Evolutionary conservation across 2,329 filamentous ascomycete genomes (phyloP).

Genomic region (Penicillium crustosum): DNA sequence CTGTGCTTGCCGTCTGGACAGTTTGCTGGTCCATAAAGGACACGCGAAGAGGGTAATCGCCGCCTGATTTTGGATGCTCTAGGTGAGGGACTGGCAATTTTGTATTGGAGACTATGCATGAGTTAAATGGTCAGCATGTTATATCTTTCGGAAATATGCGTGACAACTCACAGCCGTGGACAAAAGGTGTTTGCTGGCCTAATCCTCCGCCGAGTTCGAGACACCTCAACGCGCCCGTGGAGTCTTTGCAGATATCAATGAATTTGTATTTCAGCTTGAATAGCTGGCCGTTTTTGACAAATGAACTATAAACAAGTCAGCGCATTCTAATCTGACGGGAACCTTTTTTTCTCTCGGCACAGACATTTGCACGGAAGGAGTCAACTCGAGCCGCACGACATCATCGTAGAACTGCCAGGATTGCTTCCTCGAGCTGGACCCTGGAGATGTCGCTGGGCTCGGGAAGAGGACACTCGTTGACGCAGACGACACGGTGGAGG

Average conservation of each 20-base stretch:
- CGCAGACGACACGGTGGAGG: constrained; percentile 32
- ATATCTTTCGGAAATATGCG: not conserved
- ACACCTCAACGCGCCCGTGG: constrained; percentile 35
- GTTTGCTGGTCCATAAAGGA: constrained; percentile 47
- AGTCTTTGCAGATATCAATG: constrained; percentile 44
- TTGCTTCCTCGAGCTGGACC: constrained; percentile 30
- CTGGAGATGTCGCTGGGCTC: constrained; percentile 31
- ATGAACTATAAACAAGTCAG: constrained; percentile 32
- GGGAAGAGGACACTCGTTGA: constrained; percentile 33
- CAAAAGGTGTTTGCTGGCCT: constrained; percentile 37
- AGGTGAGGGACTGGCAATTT: constrained; percentile 44
- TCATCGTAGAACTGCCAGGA: constrained; percentile 35
- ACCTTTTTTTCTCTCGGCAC: constrained; percentile 5
- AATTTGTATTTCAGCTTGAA: constrained; percentile 43
- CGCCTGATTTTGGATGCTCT: constrained; percentile 41
- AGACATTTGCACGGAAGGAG: constrained; percentile 37
- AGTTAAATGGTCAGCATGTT: not conserved
- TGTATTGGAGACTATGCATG: constrained; percentile 34
- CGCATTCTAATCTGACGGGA: not conserved
- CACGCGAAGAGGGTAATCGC: constrained; percentile 38
- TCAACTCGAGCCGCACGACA: constrained; percentile 32
- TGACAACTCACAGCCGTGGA: constrained; percentile 40
- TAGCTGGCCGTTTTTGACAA: constrained; percentile 39
- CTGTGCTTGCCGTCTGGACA: constrained; percentile 38
- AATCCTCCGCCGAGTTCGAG: constrained; percentile 41